Conservation (phyloP, 2,329 filamentous ascomycete genomes). For the Colletotrichum lentis region DNA sequence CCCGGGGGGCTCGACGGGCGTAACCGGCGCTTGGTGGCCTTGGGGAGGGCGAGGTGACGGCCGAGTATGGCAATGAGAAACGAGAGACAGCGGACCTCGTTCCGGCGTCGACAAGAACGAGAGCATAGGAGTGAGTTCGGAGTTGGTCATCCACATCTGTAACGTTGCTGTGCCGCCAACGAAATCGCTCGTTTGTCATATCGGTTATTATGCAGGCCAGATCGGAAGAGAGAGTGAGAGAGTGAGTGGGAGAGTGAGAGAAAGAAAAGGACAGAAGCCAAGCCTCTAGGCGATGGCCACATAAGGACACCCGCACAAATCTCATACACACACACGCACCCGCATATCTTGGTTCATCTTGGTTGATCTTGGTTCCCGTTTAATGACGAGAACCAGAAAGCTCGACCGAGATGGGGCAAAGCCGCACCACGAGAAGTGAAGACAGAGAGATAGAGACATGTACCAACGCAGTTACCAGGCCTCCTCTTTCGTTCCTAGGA, state of each 20-base stretch:
- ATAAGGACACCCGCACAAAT: no score
- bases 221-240: no score
- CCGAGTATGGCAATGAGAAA: neutral
- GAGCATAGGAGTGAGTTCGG: neutral
- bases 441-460: no score
- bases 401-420: no score
- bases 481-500: neutral
- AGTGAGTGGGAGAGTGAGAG: no score
- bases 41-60: neutral
- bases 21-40: neutral
- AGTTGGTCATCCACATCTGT: no score
- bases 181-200: constrained; percentile 4
- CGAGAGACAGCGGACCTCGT: neutral
- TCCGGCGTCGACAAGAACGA: neutral
- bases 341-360: neutral
- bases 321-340: no score
- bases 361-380: neutral
- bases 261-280: neutral
- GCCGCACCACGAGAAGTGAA: no score
- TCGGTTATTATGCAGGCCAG: neutral
- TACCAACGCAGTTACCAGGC: neutral
- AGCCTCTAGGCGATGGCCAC: no score
- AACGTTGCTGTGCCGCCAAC: neutral
- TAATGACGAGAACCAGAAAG: neutral
- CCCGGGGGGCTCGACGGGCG: neutral